Conservation (phyloP, 768 basidiomycete genomes). For the Trametopsis cervina region DNA sequence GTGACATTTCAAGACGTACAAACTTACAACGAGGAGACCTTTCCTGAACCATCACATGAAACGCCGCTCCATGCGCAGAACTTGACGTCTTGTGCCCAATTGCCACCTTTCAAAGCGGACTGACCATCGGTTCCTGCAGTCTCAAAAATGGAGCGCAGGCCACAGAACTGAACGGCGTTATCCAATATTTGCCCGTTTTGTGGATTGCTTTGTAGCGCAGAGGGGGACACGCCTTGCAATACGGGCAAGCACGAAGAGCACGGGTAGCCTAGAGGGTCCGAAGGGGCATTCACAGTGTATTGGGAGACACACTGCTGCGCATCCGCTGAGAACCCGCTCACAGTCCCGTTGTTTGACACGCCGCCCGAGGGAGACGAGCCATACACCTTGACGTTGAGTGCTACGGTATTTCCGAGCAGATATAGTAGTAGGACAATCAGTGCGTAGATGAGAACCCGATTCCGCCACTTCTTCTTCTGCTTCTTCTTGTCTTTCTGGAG, state of each 20-base stretch:
- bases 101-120: constrained; percentile 30
- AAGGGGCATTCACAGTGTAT: constrained; percentile 37
- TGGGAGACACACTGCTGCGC: constrained; percentile 40
- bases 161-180: constrained; percentile 41
- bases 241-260: constrained; percentile 38
- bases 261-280: constrained; percentile 36
- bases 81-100: constrained; percentile 38
- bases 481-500: constrained; percentile 19
- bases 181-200: constrained; percentile 27
- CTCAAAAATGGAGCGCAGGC: constrained; percentile 37
- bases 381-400: constrained; percentile 31
- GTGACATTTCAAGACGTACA: background rate
- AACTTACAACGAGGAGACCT: constrained; percentile 36
- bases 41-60: constrained; percentile 33
- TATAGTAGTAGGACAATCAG: constrained; percentile 36
- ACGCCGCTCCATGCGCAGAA: constrained; percentile 45
- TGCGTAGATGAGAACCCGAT: constrained; percentile 24
- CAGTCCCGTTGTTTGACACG: constrained; percentile 13
- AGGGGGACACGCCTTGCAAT: constrained; percentile 33
- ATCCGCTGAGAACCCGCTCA: constrained; percentile 30
- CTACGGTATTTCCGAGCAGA: constrained; percentile 33
- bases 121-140: constrained; percentile 31
- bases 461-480: constrained; percentile 20
- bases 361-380: constrained; percentile 9
- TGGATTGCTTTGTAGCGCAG: constrained; percentile 24